Evolutionary conservation across 1,284 basidiomycete genomes (phyloP).

Genomic region (Apiotrichum domesticum): DNA sequence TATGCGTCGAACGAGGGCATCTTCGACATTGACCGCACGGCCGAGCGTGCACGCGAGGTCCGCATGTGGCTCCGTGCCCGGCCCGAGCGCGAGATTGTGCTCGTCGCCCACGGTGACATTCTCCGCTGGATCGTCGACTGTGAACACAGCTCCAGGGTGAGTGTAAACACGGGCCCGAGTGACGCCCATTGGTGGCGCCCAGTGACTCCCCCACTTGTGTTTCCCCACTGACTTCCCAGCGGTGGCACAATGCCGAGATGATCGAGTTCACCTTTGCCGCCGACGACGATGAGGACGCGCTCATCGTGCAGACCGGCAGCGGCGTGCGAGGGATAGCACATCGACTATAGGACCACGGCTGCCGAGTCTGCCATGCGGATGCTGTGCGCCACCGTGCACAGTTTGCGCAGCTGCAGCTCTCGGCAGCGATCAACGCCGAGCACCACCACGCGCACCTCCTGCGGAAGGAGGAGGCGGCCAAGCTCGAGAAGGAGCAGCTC

Average conservation of each 20-base stretch:
- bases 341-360: conserved; percentile 1
- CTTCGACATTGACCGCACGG: conserved; percentile 29
- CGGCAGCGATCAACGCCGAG: conserved; percentile 3
- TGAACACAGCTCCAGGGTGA: conserved; percentile 27
- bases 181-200: neutral
- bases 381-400: conserved; percentile 1
- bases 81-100: conserved; percentile 43
- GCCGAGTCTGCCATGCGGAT: conserved; percentile 2
- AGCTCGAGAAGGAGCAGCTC: neutral
- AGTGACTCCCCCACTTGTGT: neutral
- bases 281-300: conserved; percentile 31
- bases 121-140: conserved; percentile 40
- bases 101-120: conserved; percentile 48
- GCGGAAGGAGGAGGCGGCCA: neutral
- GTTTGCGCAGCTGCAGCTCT: conserved; percentile 2
- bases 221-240: conserved; percentile 13
- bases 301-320: conserved; percentile 15
- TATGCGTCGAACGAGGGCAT: conserved; percentile 45
- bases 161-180: conserved; percentile 3
- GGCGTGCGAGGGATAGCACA: neutral
- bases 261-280: conserved; percentile 36
- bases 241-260: conserved; percentile 44
- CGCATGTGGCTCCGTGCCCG: conserved; percentile 40
- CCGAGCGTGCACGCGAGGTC: conserved; percentile 33
- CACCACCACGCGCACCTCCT: conserved; percentile 1